Percentiles rank a stretch among this genome's conserved stretches.
Evolutionary conservation across 2,329 filamentous ascomycete species (phyloP).

Genomic region (Ramichloridium luteum): DNA sequence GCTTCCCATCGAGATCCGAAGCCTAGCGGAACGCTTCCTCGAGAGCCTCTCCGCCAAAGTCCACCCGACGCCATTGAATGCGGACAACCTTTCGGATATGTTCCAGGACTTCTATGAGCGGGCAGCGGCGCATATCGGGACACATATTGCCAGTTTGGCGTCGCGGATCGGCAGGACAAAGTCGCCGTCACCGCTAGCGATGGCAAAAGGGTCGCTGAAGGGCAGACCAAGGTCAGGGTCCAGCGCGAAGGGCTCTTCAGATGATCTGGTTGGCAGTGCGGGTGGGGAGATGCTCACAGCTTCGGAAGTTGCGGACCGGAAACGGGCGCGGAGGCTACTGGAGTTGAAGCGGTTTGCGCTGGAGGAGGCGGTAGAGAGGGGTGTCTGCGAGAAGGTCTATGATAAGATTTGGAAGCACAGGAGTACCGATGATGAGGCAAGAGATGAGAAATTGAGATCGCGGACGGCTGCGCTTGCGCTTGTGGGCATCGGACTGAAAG

Average conservation of each 20-base stretch:
- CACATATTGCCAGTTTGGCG: constrained; percentile 71
- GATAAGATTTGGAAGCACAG: constrained; percentile 81
- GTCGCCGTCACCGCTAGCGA: constrained; percentile 35
- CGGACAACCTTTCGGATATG: constrained; percentile 69
- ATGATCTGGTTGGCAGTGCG: constrained; percentile 26
- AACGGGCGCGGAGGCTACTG: constrained; percentile 62
- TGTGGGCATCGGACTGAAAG: constrained; percentile 80
- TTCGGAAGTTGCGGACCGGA: constrained; percentile 68
- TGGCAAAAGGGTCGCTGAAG: constrained; percentile 41
- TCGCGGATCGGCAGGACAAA: constrained; percentile 59
- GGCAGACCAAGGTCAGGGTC: constrained; percentile 27
- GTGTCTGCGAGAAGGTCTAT: constrained; percentile 46
- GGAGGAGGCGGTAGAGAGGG: constrained; percentile 84
- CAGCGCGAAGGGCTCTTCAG: constrained; percentile 22
- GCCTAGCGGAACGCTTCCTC: constrained; percentile 83
- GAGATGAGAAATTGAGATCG: constrained; percentile 87
- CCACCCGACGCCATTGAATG: constrained; percentile 68
- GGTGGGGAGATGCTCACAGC: constrained; percentile 66
- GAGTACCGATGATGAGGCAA: constrained; percentile 83
- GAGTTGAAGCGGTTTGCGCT: constrained; percentile 65
- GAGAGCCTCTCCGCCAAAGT: constrained; percentile 80
- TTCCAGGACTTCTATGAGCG: constrained; percentile 90
- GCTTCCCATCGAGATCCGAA: constrained; percentile 85
- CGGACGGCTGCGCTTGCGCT: constrained; percentile 81
- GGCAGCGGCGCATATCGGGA: constrained; percentile 70